phyloP scores from a whole-genome alignment of 495 filamentous ascomycete species.

The Neurospora terricola region DNA sequence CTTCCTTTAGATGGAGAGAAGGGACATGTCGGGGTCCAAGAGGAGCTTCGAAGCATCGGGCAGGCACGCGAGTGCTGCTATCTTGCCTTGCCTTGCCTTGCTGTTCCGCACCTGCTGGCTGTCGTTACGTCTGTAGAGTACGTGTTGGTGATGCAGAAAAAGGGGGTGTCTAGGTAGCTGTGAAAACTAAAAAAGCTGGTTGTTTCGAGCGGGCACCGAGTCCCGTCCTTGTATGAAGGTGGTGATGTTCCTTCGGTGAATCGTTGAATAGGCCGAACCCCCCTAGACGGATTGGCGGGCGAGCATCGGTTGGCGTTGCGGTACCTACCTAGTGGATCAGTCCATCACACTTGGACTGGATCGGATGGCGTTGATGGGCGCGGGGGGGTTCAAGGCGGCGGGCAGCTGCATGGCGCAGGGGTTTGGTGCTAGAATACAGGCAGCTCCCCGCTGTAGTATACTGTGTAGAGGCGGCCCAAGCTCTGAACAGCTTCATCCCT shows the following conservation, averaged over 20 bases:
- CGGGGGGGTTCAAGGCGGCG: background rate
- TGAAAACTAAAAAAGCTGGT: background rate
- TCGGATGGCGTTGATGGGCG: background rate
- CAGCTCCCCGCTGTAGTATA: background rate
- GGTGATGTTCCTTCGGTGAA: background rate
- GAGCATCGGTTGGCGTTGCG: background rate
- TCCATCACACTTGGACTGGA: background rate
- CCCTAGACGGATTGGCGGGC: background rate
- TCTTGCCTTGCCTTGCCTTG: background rate
- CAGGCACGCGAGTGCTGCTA: background rate
- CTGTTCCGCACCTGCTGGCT: background rate
- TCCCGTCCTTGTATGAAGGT: background rate
- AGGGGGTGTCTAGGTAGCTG: background rate
- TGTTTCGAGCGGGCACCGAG: background rate
- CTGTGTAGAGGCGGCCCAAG: background rate
- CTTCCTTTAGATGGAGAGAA: background rate
- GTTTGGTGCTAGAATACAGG: background rate
- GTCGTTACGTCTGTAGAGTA: background rate
- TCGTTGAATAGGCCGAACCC: background rate
- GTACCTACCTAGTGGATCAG: background rate
- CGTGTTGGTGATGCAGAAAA: background rate
- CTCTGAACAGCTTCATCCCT: background rate
- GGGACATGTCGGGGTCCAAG: conserved; percentile 16
- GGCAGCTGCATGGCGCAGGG: background rate
- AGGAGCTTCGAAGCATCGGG: conserved; percentile 1